These are phyloP conservation scores for Debaryomyces udenii DNA, from an alignment of 1,139 yeast species.

Conservation along the genomic window DNA sequence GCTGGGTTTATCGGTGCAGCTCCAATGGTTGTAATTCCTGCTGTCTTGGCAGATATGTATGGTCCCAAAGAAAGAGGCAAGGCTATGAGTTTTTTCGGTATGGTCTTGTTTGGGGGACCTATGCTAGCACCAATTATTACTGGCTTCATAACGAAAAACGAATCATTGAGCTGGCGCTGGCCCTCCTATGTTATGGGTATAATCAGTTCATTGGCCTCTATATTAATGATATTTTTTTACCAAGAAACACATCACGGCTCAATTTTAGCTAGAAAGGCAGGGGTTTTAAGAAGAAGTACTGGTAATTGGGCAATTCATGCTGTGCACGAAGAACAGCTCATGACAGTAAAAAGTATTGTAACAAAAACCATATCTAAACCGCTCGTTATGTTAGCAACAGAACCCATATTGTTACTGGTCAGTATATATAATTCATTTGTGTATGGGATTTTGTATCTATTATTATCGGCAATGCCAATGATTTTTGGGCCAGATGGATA, in stretches of 20 bases:
- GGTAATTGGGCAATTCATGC: slow-evolving; percentile 83
- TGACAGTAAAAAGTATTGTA: slow-evolving; percentile 59
- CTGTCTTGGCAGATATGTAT: slow-evolving; percentile 45
- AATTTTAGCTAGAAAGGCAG: slow-evolving; percentile 64
- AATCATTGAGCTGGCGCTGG: slow-evolving; percentile 60
- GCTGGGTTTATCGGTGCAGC: slow-evolving; percentile 47
- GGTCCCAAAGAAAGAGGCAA: slow-evolving; percentile 37
- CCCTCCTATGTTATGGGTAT: slow-evolving; percentile 57
- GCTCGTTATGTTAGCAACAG: slow-evolving; percentile 63
- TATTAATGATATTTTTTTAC: slow-evolving; percentile 29
- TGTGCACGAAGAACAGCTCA: slow-evolving; percentile 65
- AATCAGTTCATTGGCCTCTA: slow-evolving; percentile 39
- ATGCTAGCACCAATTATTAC: slow-evolving; percentile 38
- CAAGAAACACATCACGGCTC: slow-evolving; percentile 55
- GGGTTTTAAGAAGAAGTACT: slow-evolving; percentile 55
- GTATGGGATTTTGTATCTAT: slow-evolving; percentile 78
- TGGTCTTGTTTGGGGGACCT: slow-evolving; percentile 49
- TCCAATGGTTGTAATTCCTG: slow-evolving; percentile 45
- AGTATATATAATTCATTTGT: slow-evolving; percentile 78
- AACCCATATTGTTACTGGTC: slow-evolving; percentile 71
- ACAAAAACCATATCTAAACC: slow-evolving; percentile 75
- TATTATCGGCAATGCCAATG: slow-evolving; percentile 79
- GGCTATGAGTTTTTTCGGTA: slow-evolving; percentile 37
- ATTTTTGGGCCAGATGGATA: slow-evolving; percentile 63
- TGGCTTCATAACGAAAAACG: slow-evolving; percentile 37